Conservation (phyloP, 2,329 filamentous ascomycete genomes). For the Anthostomella pinea region DNA sequence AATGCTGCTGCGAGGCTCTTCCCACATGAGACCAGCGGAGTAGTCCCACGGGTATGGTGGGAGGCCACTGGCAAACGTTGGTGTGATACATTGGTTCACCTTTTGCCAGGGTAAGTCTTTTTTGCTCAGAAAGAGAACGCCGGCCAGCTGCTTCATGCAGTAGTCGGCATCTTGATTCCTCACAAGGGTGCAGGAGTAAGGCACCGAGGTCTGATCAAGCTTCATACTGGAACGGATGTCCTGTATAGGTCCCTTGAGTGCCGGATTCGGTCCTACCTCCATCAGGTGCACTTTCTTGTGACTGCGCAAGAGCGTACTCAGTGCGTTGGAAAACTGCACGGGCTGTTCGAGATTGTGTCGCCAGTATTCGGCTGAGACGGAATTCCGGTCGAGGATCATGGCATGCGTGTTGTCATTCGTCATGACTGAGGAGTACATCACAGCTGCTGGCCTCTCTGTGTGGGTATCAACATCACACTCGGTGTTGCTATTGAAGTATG, state of each 20-base stretch:
- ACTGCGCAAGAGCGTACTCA: neutral
- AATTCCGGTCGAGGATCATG: neutral
- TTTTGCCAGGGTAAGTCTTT: conserved; percentile 5
- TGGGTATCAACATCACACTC: neutral
- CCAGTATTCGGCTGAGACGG: conserved; percentile 10
- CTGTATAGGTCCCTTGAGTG: conserved; percentile 33
- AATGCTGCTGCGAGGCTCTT: conserved; percentile 10
- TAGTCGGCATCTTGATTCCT: conserved; percentile 3
- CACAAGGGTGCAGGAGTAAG: conserved; percentile 1
- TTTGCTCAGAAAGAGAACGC: conserved; percentile 4
- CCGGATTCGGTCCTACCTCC: conserved; percentile 23
- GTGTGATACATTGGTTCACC: conserved; percentile 2
- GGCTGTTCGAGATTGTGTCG: conserved; percentile 12
- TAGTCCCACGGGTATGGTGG: conserved; percentile 40
- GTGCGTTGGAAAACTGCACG: conserved; percentile 8
- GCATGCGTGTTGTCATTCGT: neutral
- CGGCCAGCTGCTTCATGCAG: conserved; percentile 8
- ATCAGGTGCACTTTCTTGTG: conserved; percentile 7
- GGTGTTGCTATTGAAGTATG: neutral
- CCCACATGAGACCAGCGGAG: conserved; percentile 4
- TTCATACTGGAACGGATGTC: conserved; percentile 25
- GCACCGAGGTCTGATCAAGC: neutral
- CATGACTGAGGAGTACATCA: conserved; percentile 18
- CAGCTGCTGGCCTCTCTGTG: neutral
- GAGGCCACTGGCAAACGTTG: conserved; percentile 11